phyloP scores from a whole-genome alignment of 257 asterid species.

The Solanum megistacrolobum region DNA sequence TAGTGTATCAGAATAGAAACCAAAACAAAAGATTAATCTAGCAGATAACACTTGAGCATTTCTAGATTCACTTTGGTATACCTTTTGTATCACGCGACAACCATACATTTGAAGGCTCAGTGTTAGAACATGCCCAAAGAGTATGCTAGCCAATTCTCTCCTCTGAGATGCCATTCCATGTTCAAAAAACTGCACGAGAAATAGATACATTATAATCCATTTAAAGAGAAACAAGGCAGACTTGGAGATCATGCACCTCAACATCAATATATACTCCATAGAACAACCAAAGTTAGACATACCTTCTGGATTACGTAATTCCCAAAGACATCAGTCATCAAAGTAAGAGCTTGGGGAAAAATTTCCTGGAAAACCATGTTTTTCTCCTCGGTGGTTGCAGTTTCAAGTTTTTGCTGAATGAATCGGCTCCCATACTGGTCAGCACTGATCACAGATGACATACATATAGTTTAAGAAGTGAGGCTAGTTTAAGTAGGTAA shows the following conservation, averaged over 20 bases:
- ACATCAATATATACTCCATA: background rate
- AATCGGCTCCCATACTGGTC: slow-evolving; percentile 98
- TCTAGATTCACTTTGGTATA: slow-evolving; percentile 6
- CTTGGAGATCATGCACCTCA: background rate
- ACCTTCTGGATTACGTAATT: slow-evolving; percentile 97
- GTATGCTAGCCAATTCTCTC: slow-evolving; percentile 76
- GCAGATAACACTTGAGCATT: background rate
- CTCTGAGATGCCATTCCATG: slow-evolving; percentile 86
- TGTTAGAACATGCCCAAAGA: slow-evolving; percentile 78
- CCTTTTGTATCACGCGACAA: slow-evolving; percentile 98
- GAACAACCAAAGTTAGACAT: background rate
- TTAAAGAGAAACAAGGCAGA: background rate
- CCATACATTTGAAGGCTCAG: slow-evolving; percentile 98
- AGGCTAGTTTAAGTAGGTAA: slow-evolving; percentile 1
- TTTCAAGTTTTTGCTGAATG: slow-evolving; percentile 94
- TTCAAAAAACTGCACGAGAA: slow-evolving; percentile 65
- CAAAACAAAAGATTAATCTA: background rate
- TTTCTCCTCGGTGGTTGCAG: slow-evolving; percentile 82
- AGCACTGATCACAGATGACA: slow-evolving; percentile 33
- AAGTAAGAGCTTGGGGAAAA: slow-evolving; percentile 71
- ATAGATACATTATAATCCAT: background rate
- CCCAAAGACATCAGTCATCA: slow-evolving; percentile 95
- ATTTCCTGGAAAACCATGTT: slow-evolving; percentile 88
- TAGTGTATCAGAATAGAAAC: background rate
- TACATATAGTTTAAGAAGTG: background rate